Percentiles rank a stretch among this genome's conserved stretches.
phyloP scores from a whole-genome alignment of 805 yeast species.

The Candida jianshihensis region DNA sequence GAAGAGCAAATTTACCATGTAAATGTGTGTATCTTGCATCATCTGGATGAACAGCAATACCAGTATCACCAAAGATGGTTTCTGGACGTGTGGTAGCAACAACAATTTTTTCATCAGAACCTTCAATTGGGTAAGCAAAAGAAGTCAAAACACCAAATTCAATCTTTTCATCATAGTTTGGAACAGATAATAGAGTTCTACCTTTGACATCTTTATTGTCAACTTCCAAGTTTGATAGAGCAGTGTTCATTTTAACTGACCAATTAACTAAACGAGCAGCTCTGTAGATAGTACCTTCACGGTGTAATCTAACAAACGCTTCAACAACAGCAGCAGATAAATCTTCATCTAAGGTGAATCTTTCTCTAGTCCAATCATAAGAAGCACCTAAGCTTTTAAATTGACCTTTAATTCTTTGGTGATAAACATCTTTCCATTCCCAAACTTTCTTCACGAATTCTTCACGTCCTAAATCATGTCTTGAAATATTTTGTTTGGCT shows the following conservation, averaged over 20 bases:
- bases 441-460: slow-evolving; percentile 82
- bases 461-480: slow-evolving; percentile 95
- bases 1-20: slow-evolving; percentile 87
- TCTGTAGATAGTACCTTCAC: slow-evolving; percentile 93
- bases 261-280: slow-evolving; percentile 91
- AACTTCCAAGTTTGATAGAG: slow-evolving; percentile 92
- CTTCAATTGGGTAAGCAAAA: slow-evolving; percentile 84
- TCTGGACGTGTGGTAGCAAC: slow-evolving; percentile 99
- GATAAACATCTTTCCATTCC: slow-evolving; percentile 98
- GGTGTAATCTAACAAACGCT: slow-evolving; percentile 86
- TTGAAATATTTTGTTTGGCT: slow-evolving; percentile 74
- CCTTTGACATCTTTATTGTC: slow-evolving; percentile 87
- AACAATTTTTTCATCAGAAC: slow-evolving; percentile 74
- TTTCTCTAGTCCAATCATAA: slow-evolving; percentile 93
- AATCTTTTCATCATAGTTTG: slow-evolving; percentile 82
- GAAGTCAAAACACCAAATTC: slow-evolving; percentile 98
- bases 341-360: slow-evolving; percentile 81
- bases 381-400: slow-evolving; percentile 89
- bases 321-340: slow-evolving; percentile 77
- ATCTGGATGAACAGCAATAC: slow-evolving; percentile 94
- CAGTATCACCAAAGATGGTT: slow-evolving; percentile 97
- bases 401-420: slow-evolving; percentile 76
- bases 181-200: slow-evolving; percentile 73
- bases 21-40: slow-evolving; percentile 89
- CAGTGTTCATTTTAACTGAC: slow-evolving; percentile 92